phyloP scores from a whole-genome alignment of 2,329 filamentous ascomycete genomes.

The Colletotrichum gigasporum region DNA sequence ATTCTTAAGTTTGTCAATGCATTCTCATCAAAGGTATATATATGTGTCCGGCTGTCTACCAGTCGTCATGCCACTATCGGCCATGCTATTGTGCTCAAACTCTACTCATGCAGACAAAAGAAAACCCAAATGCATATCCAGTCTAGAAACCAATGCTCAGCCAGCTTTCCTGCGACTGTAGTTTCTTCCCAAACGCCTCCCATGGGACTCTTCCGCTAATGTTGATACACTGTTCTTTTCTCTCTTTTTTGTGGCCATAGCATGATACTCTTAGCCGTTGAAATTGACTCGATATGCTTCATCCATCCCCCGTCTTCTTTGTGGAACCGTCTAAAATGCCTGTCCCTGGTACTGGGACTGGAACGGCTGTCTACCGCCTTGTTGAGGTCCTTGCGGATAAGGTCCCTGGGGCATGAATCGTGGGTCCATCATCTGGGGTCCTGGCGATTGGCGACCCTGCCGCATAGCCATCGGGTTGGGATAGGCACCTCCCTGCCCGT shows the following conservation, averaged over 20 bases:
- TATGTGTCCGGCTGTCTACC: constrained; percentile 20
- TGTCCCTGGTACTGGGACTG: constrained; percentile 46
- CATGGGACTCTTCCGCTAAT: not conserved
- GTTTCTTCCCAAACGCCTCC: constrained; percentile 19
- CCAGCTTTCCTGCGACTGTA: constrained; percentile 9
- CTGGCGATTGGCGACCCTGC: constrained; percentile 37
- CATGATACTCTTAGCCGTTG: not conserved
- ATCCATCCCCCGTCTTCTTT: not conserved
- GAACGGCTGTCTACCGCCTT: constrained; percentile 17
- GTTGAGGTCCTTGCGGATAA: constrained; percentile 26
- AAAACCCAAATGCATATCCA: constrained; percentile 12
- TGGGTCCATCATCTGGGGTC: constrained; percentile 37
- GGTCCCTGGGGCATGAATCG: constrained; percentile 37
- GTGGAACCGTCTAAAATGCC: constrained; percentile 30
- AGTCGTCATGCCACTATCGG: constrained; percentile 13
- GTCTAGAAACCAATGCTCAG: constrained; percentile 8
- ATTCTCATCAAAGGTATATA: too few species aligned
- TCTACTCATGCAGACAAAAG: constrained; percentile 20
- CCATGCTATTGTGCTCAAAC: constrained; percentile 15
- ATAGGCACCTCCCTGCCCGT: constrained; percentile 17
- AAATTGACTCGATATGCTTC: not conserved
- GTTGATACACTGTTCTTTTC: not conserved
- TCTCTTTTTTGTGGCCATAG: not conserved
- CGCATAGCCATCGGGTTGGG: constrained; percentile 38
- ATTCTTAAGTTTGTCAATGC: not conserved